A percentile compares a stretch with the other conserved stretches of the same genome.
Evolutionary conservation across 495 filamentous ascomycete genomes (phyloP).

Genomic region (Aspergillus coremiiformis): DNA sequence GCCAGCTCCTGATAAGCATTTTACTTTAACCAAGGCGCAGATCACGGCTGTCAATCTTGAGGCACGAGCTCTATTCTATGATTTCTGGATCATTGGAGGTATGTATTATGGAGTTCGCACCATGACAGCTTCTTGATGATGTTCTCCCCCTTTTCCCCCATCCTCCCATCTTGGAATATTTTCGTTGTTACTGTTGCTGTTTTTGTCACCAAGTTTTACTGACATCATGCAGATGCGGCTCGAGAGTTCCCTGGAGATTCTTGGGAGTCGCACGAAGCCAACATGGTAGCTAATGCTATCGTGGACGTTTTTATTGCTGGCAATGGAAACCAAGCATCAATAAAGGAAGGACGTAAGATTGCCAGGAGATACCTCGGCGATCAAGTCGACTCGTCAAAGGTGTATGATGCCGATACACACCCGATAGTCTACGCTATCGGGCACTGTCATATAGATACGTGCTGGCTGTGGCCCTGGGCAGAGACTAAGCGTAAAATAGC

Average conservation of each 20-base stretch:
- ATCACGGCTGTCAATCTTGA: conserved; percentile 85
- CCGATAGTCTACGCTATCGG: conserved; percentile 82
- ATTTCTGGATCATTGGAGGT: conserved; percentile 88
- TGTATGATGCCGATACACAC: conserved; percentile 68
- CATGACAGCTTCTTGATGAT: neutral
- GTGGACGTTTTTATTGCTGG: conserved; percentile 83
- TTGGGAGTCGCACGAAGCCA: conserved; percentile 80
- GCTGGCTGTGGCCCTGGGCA: conserved; percentile 98
- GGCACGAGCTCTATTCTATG: conserved; percentile 74
- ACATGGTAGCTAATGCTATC: conserved; percentile 75
- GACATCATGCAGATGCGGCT: conserved; percentile 52
- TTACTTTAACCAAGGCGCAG: conserved; percentile 66
- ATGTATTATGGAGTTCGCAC: conserved; percentile 8
- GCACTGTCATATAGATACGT: conserved; percentile 95
- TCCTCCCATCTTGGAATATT: too few relatives aligned
- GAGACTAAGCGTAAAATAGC: conserved; percentile 97
- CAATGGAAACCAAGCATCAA: conserved; percentile 63
- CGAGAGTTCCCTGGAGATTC: conserved; percentile 71
- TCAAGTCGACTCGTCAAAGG: conserved; percentile 70
- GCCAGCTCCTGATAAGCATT: conserved; percentile 74
- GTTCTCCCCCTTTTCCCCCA: neutral
- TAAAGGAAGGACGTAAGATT: conserved; percentile 71
- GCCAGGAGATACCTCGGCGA: conserved; percentile 75
- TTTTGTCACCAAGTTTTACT: neutral
- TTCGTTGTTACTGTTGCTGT: too few relatives aligned